phyloP scores from a whole-genome alignment of 148 eudicot species.

The Drosera capensis region DNA sequence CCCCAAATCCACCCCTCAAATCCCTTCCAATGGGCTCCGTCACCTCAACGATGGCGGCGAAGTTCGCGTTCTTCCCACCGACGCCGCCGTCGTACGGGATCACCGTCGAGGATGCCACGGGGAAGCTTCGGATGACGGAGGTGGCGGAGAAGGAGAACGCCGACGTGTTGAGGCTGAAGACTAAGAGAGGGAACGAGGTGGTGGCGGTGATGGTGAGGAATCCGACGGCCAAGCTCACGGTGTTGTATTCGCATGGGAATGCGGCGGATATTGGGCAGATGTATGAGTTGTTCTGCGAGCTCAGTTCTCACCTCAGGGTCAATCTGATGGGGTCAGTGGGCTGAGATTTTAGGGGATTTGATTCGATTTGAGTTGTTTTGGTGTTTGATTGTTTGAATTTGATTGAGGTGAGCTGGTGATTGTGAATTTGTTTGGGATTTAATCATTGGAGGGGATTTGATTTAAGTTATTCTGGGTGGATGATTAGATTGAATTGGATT shows the following conservation, averaged over 20 bases:
- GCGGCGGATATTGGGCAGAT: conserved; percentile 88
- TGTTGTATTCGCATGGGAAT: conserved; percentile 72
- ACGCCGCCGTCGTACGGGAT: conserved; percentile 56
- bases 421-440: too few species aligned
- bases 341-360: not conserved
- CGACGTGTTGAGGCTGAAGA: conserved; percentile 16
- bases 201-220: conserved; percentile 31
- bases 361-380: not conserved
- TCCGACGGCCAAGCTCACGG: conserved; percentile 31
- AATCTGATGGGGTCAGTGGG: conserved; percentile 57
- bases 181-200: conserved; percentile 30
- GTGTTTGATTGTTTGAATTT: not conserved
- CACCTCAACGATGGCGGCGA: conserved; percentile 83
- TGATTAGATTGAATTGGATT: too few species aligned
- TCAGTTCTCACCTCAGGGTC: conserved; percentile 51
- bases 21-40: conserved; percentile 40
- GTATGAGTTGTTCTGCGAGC: conserved; percentile 62
- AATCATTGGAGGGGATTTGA: too few species aligned
- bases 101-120: conserved; percentile 23
- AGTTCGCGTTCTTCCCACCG: conserved; percentile 75
- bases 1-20: too few species aligned
- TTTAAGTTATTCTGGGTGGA: not conserved
- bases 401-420: not conserved
- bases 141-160: conserved; percentile 23
- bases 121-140: conserved; percentile 21